Evolutionary conservation across 768 basidiomycete genomes (phyloP), one percentile per base, ranked within the genome.

Genomic region (Chalciporus pseudorubinellus): DNA sequence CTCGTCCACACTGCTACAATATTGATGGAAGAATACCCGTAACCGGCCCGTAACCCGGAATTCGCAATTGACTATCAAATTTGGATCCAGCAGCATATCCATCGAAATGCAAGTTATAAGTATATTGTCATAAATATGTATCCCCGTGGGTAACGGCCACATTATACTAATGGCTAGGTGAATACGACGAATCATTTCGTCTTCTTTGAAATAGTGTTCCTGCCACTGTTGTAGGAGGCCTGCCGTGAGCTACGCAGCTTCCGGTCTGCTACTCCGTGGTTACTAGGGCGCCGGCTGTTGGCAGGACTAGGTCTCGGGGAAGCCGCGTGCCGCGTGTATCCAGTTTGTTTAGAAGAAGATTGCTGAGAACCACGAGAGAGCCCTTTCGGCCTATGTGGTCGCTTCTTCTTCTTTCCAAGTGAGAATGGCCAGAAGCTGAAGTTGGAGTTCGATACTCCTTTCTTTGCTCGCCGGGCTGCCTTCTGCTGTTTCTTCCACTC

Each of bases 361-460:
- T 28, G 57, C 21, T 40, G 50, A 4, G 59, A 44, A 34, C 41
- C 34, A 18, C 49, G 57, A 29, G 57, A 39, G 6, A 18, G 24
- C 4, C 16, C 33, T 21, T 48, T 56, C 19, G 51, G 33, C n/a
- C 58, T 47, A 22, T 46, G 64, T 50, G 47, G 29, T 28, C 22
- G 40, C 20, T 36, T 50, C 34, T 56, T 49, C 52, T 53, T 56
- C 53, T 58, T 60, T 39, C 59, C 46, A 18, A 54, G 49, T 42
- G 64, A 60, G 52, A 67, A 51, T 50, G 69, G 62, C 59, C 72
- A 63, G 31, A 67, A 49, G 52, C 62, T 57, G 53, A 56, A 58
- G 38, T 54, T 19, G 38, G 48, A 50, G 26, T 52, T 56, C 14
- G 59, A 46, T 36, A 22, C n/a, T 13, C 46, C 56, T 28, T 50